Conservation (phyloP, 495 filamentous ascomycete species). For the Penicillium paradoxum region DNA sequence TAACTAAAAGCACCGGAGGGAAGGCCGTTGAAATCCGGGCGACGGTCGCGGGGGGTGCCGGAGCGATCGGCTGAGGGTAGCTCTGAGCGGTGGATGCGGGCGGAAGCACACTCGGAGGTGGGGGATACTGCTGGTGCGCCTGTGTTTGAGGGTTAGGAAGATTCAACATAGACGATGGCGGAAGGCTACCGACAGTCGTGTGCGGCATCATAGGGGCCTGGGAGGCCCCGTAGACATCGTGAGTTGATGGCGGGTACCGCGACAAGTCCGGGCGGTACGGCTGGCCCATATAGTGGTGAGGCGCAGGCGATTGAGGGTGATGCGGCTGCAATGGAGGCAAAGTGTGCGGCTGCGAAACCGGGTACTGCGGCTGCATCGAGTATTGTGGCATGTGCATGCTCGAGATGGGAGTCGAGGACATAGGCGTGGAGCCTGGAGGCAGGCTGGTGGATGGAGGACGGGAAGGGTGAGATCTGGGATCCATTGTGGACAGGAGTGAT, state of each 20-base stretch:
- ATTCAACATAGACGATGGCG: slow-evolving; percentile 47
- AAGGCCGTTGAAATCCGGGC: slow-evolving; percentile 51
- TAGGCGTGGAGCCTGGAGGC: slow-evolving; percentile 48
- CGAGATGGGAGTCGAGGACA: slow-evolving; percentile 41
- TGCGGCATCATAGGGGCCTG: slow-evolving; percentile 44
- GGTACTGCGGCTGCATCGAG: slow-evolving; percentile 54
- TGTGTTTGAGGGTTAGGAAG: slow-evolving; percentile 48
- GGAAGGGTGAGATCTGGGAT: slow-evolving; percentile 51
- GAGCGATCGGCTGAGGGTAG: slow-evolving; percentile 68
- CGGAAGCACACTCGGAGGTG: slow-evolving; percentile 58
- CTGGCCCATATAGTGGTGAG: slow-evolving; percentile 54
- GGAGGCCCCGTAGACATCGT: slow-evolving; percentile 52
- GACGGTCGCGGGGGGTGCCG: slow-evolving; percentile 60
- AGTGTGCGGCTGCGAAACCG: slow-evolving; percentile 58
- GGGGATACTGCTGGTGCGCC: slow-evolving; percentile 53
- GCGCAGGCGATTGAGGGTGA: slow-evolving; percentile 44
- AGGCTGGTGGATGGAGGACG: slow-evolving; percentile 53
- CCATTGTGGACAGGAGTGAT: slow-evolving; percentile 40
- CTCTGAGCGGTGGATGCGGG: slow-evolving; percentile 60
- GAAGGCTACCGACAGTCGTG: slow-evolving; percentile 57
- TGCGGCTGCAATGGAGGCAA: slow-evolving; percentile 66
- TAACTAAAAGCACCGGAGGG: slow-evolving; percentile 57
- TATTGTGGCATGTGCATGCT: slow-evolving; percentile 49
- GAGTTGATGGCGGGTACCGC: slow-evolving; percentile 58
- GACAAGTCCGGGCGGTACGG: slow-evolving; percentile 59